Base-by-base conservation (phyloP, 306 rosid genomes). In the Medicago arabica region DNA sequence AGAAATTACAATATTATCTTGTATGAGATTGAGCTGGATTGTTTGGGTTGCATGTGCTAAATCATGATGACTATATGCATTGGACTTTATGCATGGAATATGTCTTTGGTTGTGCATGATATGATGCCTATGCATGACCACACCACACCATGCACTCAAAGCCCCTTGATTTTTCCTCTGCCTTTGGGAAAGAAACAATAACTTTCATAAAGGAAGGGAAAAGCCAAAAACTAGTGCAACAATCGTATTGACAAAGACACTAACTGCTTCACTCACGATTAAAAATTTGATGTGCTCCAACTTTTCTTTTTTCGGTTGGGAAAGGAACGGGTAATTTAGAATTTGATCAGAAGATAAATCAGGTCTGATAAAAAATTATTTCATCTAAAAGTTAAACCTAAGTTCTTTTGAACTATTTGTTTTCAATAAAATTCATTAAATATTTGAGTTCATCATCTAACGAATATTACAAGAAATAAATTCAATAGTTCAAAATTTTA, bases 31-130 rank as follows among this genome's bases (percentile, higher is more conserved):
- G 36, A 72, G 60, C 3, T 9, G 39, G 39, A 68, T 17, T 38
- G 17, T 60, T 83, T 83, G 80, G 81, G 71, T 54, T 55, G 83
- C 81, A 83, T 76, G 83, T 83, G 83, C 55, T 54, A 47, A 78
- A 62, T 51, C 66, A 86, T 83, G 77, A 83, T 78, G 66, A 54
- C 78, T 55, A 11, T 51, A 51, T 67, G 67, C 72, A 70, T 64
- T 11, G 71, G 66, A 36, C 75, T 39, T 65, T 55, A 57, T 80
- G 82, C 82, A 72, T 80, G 80, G 67, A 75, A 75, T 71, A 74
- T 72, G 78, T 72, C 66, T 65, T 50, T 69, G 16, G 0, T 21
- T 28, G 10, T 50, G 64, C 49, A 78, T 76, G 75, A 50, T 34
- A 34, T 71, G 67, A 74, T 68, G 69, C 43, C 43, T 40, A 69